These are phyloP conservation scores for Candida sp. DNA, from an alignment of 1,139 yeast genomes.

Conservation along the genomic window DNA sequence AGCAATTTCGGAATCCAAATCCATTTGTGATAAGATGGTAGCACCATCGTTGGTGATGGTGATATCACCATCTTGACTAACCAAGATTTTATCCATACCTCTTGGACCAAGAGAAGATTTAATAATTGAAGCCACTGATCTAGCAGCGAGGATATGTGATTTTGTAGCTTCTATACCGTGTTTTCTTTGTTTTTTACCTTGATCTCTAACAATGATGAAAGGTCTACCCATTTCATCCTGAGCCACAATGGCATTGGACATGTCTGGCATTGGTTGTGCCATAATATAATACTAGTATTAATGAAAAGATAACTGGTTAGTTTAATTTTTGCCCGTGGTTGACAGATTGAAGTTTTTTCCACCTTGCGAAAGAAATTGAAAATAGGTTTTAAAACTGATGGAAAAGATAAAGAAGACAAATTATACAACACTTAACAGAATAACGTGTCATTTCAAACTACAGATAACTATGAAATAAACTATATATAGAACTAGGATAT, in stretches of 20 bases:
- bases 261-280: constrained; percentile 65
- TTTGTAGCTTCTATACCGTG: constrained; percentile 96
- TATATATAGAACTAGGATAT: too few species aligned
- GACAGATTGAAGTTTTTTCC: background rate
- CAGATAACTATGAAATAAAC: too few species aligned
- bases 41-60: constrained; percentile 99
- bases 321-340: background rate
- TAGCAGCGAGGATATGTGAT: constrained; percentile 92
- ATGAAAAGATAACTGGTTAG: background rate
- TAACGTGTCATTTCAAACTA: too few species aligned
- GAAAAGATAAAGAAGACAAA: too few species aligned
- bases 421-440: too few species aligned
- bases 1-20: constrained; percentile 93
- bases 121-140: constrained; percentile 91
- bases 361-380: background rate
- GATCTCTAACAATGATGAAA: constrained; percentile 95
- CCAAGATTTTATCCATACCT: constrained; percentile 94
- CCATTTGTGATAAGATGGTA: constrained; percentile 94
- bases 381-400: too few species aligned
- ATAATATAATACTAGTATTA: constrained; percentile 6
- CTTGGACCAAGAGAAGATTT: constrained; percentile 95
- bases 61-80: constrained; percentile 93
- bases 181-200: constrained; percentile 87
- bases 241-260: constrained; percentile 97
- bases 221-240: constrained; percentile 99